phyloP scores from a whole-genome alignment of 2,329 filamentous ascomycete genomes.

The Botrytis fragariae region DNA sequence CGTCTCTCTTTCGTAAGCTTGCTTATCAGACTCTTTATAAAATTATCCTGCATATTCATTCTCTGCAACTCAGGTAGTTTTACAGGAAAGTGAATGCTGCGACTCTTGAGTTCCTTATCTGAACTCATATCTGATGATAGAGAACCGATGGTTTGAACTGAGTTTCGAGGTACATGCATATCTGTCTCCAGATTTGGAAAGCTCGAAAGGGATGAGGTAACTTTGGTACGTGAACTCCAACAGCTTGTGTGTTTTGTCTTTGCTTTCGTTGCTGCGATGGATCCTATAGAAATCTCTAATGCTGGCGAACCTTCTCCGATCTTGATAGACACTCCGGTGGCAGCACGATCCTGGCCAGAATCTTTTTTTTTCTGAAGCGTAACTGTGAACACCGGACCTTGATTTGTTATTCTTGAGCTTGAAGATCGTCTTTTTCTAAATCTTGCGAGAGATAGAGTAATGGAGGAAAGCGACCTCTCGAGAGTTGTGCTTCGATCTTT shows the following conservation, averaged over 20 bases:
- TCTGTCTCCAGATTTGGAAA: neutral
- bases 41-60: neutral
- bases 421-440: neutral
- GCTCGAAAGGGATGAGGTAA: too few relatives aligned
- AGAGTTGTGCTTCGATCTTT: neutral
- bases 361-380: neutral
- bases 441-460: neutral
- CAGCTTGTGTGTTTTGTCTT: fast-evolving
- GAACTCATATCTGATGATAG: neutral
- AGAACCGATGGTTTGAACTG: too few relatives aligned
- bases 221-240: too few relatives aligned
- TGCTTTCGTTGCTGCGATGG: neutral
- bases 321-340: neutral
- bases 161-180: too few relatives aligned
- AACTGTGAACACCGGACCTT: neutral
- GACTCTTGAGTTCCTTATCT: too few relatives aligned
- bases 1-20: neutral
- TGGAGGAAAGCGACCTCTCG: neutral
- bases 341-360: too few relatives aligned
- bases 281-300: neutral
- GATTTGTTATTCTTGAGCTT: too few relatives aligned
- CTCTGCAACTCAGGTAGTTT: neutral
- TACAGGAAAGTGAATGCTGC: neutral
- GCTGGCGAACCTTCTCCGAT: neutral
- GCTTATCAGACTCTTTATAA: neutral